Percentiles rank a stretch among this genome's conserved stretches.
phyloP scores from a whole-genome alignment of 768 basidiomycete genomes.

The Tulasnella sp. region DNA sequence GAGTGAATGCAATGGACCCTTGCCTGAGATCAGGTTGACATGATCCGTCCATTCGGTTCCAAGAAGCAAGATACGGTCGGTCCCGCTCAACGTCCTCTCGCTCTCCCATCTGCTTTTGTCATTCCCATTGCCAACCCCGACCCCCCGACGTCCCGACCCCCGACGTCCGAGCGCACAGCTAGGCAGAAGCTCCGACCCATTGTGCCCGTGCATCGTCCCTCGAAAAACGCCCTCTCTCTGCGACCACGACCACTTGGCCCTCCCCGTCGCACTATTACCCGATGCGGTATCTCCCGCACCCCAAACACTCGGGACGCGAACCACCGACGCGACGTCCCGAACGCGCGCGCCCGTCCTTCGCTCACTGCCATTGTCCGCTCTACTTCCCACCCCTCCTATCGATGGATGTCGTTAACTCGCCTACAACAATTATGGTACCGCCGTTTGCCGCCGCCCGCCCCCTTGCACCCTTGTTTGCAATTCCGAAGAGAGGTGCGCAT shows the following conservation, averaged over 20 bases:
- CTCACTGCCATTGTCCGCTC: slow-evolving; percentile 7
- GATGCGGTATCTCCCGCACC: slow-evolving; percentile 2
- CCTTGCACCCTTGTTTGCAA: background rate
- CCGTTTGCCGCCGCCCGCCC: background rate
- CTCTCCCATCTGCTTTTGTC: background rate
- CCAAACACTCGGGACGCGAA: background rate
- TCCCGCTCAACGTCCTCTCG: background rate
- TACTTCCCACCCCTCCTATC: slow-evolving; percentile 2
- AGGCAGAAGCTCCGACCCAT: background rate
- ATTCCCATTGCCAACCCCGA: no score
- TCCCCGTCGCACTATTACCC: background rate
- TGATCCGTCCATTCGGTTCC: background rate
- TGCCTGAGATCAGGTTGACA: slow-evolving; percentile 4
- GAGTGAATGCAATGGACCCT: slow-evolving; percentile 1
- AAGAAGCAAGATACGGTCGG: background rate
- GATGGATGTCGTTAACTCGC: background rate
- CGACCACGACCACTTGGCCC: background rate
- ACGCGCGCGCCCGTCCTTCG: background rate
- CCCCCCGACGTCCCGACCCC: background rate
- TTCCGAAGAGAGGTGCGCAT: background rate
- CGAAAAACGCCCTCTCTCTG: background rate
- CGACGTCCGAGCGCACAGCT: background rate
- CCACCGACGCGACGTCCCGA: background rate
- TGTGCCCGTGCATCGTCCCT: background rate
- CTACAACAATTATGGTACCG: slow-evolving; percentile 1